Evolutionary conservation across 1,139 yeast species (phyloP), one percentile per base, ranked within the genome.

Genomic region (Ogataea hybrid): DNA sequence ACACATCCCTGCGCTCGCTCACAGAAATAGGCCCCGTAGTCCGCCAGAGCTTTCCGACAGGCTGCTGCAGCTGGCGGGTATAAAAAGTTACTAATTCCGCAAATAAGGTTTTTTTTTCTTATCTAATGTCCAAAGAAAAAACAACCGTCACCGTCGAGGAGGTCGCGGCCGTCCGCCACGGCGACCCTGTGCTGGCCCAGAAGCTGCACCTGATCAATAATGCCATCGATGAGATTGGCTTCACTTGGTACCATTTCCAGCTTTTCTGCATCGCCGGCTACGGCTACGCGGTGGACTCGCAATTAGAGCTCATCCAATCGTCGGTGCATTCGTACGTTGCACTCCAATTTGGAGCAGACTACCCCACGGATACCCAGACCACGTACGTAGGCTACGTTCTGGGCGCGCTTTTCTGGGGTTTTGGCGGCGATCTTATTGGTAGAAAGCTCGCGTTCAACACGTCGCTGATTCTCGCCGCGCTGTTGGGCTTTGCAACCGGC

Each of bases 251-350:
- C 78, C 20, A 73, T 46, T 57, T 64, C 31, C 68, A 69, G 46
- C 57, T 71, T 31, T 68, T 75, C 52, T 67, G 58, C 51, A 56
- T 76, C 28, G 75, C 74, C 46, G 85, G 85, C 14, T 72, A 78
- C 71, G 86, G 86, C 12, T 80, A 80, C 53, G 75, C 81, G 5
- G 79, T 77, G 21, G 85, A 80, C 56, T 76, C 83, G 14, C 79
- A 78, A 56, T 64, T 80, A 50, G 30, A 28, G 30, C 30, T 28
- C 17, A 28, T 28, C 30, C 30, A 28, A 18, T 28, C 30, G 12
- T 28, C 30, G 30, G 30, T 28, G 11, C 30, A 28, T 28, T 28
- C 30, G 30, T 28, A 28, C 17, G 12, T 11, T 28, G 12, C 30
- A 5, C 30, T 28, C 14, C 30, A 28, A 12, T 28, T 28, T 12